A percentile compares a stretch with the other conserved stretches of the same genome.
Conservation (phyloP, 352 stramenopile species). For the Thraustochytrium sp. region DNA sequence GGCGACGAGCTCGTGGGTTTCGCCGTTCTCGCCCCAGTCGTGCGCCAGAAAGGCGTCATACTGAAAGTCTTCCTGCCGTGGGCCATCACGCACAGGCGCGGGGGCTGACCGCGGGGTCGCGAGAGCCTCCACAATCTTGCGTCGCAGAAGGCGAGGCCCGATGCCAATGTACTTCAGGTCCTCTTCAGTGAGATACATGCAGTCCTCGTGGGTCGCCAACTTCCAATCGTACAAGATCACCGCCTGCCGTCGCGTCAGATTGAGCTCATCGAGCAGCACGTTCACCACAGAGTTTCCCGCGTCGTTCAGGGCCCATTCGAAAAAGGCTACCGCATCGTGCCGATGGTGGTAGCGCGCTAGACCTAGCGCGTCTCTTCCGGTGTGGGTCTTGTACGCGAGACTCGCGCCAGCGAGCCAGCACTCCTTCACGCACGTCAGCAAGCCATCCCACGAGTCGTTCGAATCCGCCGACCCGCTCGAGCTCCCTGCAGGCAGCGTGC, state of each 20-base stretch:
- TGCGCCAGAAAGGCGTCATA: conserved; percentile 26
- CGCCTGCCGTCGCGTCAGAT: too few species aligned
- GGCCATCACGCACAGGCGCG: background rate
- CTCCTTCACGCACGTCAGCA: background rate
- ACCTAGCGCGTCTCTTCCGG: too few species aligned
- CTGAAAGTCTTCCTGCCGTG: too few species aligned
- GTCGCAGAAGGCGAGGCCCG: too few species aligned
- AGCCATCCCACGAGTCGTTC: background rate
- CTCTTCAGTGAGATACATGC: too few species aligned
- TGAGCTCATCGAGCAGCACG: too few species aligned
- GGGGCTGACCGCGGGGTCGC: background rate
- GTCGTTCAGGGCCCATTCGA: background rate
- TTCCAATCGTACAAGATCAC: too few species aligned
- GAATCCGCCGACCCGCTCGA: too few species aligned
- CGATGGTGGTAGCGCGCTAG: background rate
- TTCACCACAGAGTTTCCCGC: background rate
- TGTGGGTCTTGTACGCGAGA: background rate
- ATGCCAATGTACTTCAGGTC: too few species aligned
- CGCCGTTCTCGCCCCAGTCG: background rate
- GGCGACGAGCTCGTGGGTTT: background rate
- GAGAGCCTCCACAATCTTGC: too few species aligned
- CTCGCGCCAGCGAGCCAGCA: background rate
- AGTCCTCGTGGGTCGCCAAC: too few species aligned
- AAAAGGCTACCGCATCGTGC: background rate
- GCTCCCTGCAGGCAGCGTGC: background rate